Evolutionary conservation across 148 eudicot genomes (phyloP).

Genomic region (Vaccinium myrtillus): DNA sequence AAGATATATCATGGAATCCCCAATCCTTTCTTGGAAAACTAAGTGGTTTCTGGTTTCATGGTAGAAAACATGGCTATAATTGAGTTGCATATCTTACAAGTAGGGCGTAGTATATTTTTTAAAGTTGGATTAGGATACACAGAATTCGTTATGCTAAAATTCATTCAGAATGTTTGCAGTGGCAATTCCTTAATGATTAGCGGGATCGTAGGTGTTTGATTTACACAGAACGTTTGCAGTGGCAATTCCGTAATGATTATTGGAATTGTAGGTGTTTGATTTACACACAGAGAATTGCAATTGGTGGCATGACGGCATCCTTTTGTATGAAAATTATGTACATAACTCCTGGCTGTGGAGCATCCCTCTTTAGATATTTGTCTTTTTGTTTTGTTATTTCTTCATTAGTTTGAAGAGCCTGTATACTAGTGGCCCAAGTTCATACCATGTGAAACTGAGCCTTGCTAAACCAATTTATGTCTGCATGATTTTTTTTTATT

Average conservation of each 20-base stretch:
- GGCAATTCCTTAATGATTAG: background rate
- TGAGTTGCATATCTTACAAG: background rate
- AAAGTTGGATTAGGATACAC: background rate
- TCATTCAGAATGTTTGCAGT: background rate
- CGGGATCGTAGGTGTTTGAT: background rate
- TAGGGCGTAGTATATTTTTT: background rate
- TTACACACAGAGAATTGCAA: too few relatives aligned
- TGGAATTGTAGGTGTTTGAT: background rate
- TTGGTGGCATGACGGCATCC: background rate
- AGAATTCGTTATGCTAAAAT: background rate
- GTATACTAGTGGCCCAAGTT: background rate
- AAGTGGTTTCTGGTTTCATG: background rate
- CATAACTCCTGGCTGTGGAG: background rate
- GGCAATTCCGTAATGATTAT: background rate
- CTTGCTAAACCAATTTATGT: background rate
- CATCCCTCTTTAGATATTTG: background rate
- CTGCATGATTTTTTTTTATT: too few relatives aligned
- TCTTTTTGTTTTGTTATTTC: background rate
- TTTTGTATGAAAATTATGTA: background rate
- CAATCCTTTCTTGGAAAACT: background rate
- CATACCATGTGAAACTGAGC: background rate
- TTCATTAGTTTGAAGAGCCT: background rate
- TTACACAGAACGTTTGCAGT: background rate
- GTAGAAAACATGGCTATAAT: background rate
- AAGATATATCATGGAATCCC: too few relatives aligned